Conservation (phyloP, 108 stramenopile genomes). For the Chaetoceros tenuissimus region DNA sequence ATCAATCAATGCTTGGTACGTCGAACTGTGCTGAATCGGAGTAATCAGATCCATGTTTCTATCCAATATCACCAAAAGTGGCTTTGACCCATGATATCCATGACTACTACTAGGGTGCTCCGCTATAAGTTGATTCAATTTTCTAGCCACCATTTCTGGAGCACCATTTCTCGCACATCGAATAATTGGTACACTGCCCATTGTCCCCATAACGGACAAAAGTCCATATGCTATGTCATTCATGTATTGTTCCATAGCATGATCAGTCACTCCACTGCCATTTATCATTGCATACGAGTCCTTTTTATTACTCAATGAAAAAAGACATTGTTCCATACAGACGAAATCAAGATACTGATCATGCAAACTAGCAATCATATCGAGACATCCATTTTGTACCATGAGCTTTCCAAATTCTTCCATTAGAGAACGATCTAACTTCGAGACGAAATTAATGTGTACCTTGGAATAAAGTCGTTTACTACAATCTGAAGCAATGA, state of each 20-base stretch:
- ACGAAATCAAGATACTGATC: slow-evolving; percentile 95
- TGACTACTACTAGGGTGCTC: slow-evolving; percentile 69
- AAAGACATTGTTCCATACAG: slow-evolving; percentile 81
- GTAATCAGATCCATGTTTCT: slow-evolving; percentile 91
- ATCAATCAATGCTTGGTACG: slow-evolving; percentile 95
- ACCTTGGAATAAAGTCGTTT: slow-evolving; percentile 65
- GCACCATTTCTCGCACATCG: slow-evolving; percentile 89
- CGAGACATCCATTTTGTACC: slow-evolving; percentile 73
- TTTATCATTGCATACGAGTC: slow-evolving; percentile 85
- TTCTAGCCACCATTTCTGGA: slow-evolving; percentile 94
- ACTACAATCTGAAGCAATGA: slow-evolving; percentile 84
- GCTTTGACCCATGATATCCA: slow-evolving; percentile 49
- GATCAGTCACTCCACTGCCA: slow-evolving; percentile 72
- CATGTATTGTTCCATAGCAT: slow-evolving; percentile 78
- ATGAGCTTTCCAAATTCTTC: slow-evolving; percentile 88
- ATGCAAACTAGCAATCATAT: slow-evolving; percentile 68
- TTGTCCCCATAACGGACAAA: slow-evolving; percentile 85
- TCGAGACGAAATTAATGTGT: slow-evolving; percentile 81
- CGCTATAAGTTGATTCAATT: slow-evolving; percentile 74
- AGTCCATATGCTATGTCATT: slow-evolving; percentile 78
- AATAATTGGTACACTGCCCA: slow-evolving; percentile 85
- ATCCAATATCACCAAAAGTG: slow-evolving; percentile 92
- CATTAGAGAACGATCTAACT: slow-evolving; percentile 85
- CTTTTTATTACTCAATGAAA: slow-evolving; percentile 59
- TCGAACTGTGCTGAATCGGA: slow-evolving; percentile 85